Conservation (phyloP, 2,329 filamentous ascomycete genomes). For the Diaporthe longicolla region DNA sequence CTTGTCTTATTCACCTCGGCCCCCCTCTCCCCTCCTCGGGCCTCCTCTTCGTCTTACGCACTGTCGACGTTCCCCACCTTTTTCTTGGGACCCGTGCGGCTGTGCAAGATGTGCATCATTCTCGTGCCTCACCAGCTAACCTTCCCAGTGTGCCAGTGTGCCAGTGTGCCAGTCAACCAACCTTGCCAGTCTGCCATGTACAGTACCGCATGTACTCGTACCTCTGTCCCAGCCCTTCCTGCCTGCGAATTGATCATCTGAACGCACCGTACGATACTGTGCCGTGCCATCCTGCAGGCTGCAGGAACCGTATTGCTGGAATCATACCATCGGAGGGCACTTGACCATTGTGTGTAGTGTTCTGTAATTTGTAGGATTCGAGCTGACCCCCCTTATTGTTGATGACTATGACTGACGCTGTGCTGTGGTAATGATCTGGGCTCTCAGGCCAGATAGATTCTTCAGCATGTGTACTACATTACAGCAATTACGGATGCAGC, state of each 20-base stretch:
- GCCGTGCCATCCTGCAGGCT: conserved; percentile 18
- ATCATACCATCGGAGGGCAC: conserved; percentile 1
- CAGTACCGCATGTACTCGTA: neutral
- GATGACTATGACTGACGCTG: neutral
- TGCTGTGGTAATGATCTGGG: neutral
- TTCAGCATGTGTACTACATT: neutral
- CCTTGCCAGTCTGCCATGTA: neutral
- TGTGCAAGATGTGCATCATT: conserved; percentile 29
- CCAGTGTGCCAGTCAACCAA: neutral
- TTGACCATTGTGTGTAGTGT: neutral
- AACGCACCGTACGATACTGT: neutral
- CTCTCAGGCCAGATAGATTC: neutral
- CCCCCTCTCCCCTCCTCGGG: conserved; percentile 15
- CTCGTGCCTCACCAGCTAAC: neutral
- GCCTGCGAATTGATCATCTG: neutral
- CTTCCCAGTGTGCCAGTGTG: neutral
- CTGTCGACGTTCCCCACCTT: conserved; percentile 8
- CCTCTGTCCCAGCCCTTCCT: neutral
- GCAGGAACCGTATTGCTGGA: conserved; percentile 29
- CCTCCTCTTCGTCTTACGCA: neutral
- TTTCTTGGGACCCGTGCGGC: conserved; percentile 23
- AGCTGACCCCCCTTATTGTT: neutral
- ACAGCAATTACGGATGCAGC: neutral
- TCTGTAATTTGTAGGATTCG: neutral
- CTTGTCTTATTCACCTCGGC: conserved; percentile 24